Conservation (phyloP, 148 eudicot species). For the Hydrangea macrophylla region DNA sequence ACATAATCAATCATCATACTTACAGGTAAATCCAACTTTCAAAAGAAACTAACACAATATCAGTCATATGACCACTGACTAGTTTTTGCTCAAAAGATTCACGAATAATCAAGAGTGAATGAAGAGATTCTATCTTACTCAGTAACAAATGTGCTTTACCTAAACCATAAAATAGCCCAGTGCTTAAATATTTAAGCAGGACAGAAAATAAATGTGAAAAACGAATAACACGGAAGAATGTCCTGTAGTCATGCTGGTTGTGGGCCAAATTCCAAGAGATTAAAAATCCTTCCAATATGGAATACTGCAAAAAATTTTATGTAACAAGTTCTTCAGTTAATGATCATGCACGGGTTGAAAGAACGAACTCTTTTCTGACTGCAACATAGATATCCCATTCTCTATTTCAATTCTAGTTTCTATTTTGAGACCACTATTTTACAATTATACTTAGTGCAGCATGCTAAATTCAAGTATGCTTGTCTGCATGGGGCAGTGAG, state of each 20-base stretch:
- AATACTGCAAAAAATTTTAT: too few relatives aligned
- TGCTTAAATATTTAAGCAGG: neutral
- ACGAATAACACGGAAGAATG: neutral
- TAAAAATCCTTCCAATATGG: too few relatives aligned
- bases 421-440: neutral
- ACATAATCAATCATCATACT: neutral
- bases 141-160: neutral
- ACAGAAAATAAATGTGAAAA: neutral
- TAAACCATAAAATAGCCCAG: neutral
- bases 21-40: neutral
- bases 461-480: neutral
- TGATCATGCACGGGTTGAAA: too few relatives aligned
- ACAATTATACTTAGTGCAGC: neutral
- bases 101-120: neutral
- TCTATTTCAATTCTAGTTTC: neutral
- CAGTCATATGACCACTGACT: too few relatives aligned
- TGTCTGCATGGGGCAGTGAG: constrained; percentile 5
- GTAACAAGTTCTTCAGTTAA: too few relatives aligned
- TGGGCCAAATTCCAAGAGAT: too few relatives aligned
- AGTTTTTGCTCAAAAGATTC: neutral
- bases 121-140: neutral
- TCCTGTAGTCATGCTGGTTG: too few relatives aligned
- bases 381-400: neutral
- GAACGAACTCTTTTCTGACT: neutral
- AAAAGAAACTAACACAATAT: constrained; percentile 4